Evolutionary conservation across 306 rosid genomes (phyloP).

Genomic region (Fagus sylvatica): DNA sequence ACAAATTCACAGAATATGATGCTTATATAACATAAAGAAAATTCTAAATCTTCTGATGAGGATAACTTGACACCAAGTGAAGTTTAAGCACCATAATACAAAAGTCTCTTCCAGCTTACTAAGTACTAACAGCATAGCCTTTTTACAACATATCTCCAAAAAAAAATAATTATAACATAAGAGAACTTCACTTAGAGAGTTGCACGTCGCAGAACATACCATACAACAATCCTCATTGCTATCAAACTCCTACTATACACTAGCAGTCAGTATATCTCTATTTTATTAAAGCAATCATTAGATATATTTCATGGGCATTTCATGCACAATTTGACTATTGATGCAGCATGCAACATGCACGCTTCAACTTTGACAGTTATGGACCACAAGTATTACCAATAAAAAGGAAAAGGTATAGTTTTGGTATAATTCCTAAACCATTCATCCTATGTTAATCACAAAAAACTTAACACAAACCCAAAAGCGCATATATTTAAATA

Average conservation of each 20-base stretch:
- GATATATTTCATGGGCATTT: slow-evolving; percentile 6
- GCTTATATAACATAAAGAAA: background rate
- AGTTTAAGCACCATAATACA: background rate
- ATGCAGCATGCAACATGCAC: background rate
- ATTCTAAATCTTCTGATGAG: background rate
- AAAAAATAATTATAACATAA: no score
- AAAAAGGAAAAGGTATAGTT: background rate
- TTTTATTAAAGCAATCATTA: background rate
- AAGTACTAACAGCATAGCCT: background rate
- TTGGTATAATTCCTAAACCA: slow-evolving; percentile 13
- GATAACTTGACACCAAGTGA: background rate
- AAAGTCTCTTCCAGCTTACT: background rate
- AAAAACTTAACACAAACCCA: slow-evolving; percentile 9
- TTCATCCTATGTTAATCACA: slow-evolving; percentile 18
- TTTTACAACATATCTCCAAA: background rate
- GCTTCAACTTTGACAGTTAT: slow-evolving; percentile 13
- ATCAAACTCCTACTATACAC: no score
- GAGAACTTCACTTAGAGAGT: no score
- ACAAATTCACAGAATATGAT: background rate
- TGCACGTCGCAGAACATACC: no score
- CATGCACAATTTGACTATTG: background rate
- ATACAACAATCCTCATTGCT: no score
- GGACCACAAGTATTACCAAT: slow-evolving; percentile 11
- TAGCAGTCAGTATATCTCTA: no score
- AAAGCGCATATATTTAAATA: no score